Conservation (phyloP, 352 stramenopile genomes). For the Phytopythium delawarense region DNA sequence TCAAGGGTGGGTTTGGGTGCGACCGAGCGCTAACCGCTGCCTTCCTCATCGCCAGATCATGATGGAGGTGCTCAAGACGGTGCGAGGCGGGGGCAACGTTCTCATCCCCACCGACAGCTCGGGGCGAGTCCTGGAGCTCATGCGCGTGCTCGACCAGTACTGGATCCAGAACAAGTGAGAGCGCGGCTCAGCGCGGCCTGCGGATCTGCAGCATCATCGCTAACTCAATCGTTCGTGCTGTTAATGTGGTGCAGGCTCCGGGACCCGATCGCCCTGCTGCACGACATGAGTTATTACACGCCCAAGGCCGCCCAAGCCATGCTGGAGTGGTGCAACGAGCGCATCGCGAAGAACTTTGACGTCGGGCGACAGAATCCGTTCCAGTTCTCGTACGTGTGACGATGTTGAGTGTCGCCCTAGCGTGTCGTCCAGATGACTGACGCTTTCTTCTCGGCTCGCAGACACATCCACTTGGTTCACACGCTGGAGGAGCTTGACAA, state of each 20-base stretch:
- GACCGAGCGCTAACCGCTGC: not conserved
- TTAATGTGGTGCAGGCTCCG: slow-evolving; percentile 36
- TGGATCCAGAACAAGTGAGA: slow-evolving; percentile 93
- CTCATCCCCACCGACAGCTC: slow-evolving; percentile 94
- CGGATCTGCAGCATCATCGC: not conserved
- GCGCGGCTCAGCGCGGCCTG: not conserved
- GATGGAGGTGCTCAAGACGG: slow-evolving; percentile 90
- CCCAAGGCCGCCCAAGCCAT: slow-evolving; percentile 86
- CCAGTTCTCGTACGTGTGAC: slow-evolving; percentile 71
- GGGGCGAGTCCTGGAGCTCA: slow-evolving; percentile 93
- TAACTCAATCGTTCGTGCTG: slow-evolving; percentile 4
- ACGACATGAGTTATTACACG: slow-evolving; percentile 89
- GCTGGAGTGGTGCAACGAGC: slow-evolving; percentile 89
- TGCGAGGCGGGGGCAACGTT: slow-evolving; percentile 92
- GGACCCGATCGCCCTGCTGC: slow-evolving; percentile 82
- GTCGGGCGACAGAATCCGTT: slow-evolving; percentile 86
- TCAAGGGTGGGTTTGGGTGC: not conserved
- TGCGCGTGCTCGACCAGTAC: slow-evolving; percentile 93
- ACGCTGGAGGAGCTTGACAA: slow-evolving; percentile 85
- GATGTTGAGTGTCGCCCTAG: not conserved
- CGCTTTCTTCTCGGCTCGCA: slow-evolving; percentile 7
- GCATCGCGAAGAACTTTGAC: slow-evolving; percentile 89
- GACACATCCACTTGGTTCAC: slow-evolving; percentile 86
- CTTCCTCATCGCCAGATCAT: slow-evolving; percentile 60
- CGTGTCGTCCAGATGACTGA: not conserved